Evolutionary conservation across 2,329 filamentous ascomycete species (phyloP).

Genomic region (Aspergillus eucalypticola): DNA sequence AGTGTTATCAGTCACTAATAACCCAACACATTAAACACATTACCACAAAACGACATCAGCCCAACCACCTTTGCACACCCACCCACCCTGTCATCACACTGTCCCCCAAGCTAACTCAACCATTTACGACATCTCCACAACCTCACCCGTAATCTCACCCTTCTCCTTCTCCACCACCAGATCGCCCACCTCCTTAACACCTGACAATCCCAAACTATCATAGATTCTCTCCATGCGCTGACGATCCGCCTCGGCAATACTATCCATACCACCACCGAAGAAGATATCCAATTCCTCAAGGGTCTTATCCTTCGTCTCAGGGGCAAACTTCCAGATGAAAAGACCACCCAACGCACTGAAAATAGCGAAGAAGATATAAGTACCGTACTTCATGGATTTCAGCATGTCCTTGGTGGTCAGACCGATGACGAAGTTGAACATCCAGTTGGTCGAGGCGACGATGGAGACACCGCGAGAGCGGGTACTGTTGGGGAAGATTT

Average conservation of each 20-base stretch:
- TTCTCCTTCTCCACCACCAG: conserved; percentile 24
- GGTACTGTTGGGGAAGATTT: conserved; percentile 35
- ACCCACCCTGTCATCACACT: not conserved
- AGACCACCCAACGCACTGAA: conserved; percentile 39
- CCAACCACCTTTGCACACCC: not conserved
- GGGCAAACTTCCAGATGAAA: conserved; percentile 41
- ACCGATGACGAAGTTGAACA: conserved; percentile 36
- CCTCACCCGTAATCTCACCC: conserved; percentile 16
- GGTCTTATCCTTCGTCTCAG: conserved; percentile 53
- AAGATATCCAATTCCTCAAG: conserved; percentile 62
- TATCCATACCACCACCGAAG: conserved; percentile 33
- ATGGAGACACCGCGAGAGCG: conserved; percentile 32
- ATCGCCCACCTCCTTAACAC: conserved; percentile 27
- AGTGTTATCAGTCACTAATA: no score
- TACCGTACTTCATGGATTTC: conserved; percentile 30
- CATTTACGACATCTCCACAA: conserved; percentile 15
- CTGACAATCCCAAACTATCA: conserved; percentile 63
- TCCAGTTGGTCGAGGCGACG: conserved; percentile 35
- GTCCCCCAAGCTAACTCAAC: not conserved
- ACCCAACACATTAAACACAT: not conserved
- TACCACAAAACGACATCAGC: not conserved
- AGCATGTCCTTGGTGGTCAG: conserved; percentile 35
- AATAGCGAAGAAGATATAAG: conserved; percentile 47
- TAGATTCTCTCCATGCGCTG: conserved; percentile 75
- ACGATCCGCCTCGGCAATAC: conserved; percentile 39